A percentile compares a stretch with the other conserved stretches of the same genome.
Evolutionary conservation across 2,329 filamentous ascomycete species (phyloP).

Genomic region (Penicillium concentricum): DNA sequence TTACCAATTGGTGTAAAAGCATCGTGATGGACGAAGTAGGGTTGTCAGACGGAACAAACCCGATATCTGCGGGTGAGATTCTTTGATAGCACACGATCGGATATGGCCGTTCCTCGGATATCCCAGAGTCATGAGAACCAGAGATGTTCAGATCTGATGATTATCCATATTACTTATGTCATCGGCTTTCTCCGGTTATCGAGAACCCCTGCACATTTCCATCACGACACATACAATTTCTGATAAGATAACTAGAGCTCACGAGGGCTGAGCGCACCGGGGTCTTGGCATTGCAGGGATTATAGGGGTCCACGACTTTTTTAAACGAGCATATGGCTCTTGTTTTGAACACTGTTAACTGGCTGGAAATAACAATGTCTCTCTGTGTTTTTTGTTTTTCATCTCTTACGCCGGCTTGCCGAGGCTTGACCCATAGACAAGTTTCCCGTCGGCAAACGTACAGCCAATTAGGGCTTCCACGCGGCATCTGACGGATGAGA

Average conservation of each 20-base stretch:
- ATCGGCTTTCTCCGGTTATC: constrained; percentile 15
- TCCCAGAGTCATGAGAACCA: not conserved
- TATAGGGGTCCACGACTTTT: not conserved
- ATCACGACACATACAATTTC: not conserved
- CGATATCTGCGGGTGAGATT: not conserved
- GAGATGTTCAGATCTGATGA: not conserved
- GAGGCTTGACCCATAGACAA: constrained; percentile 10
- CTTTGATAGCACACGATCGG: constrained; percentile 2
- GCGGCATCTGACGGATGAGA: not conserved
- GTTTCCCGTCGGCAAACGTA: constrained; percentile 9
- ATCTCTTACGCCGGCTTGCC: constrained; percentile 3
- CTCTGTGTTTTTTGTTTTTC: not conserved
- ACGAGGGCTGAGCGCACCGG: constrained; percentile 5
- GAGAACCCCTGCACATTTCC: not conserved
- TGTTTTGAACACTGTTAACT: not conserved
- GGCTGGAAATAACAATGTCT: not conserved
- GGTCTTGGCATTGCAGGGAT: constrained; percentile 14
- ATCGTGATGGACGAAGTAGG: not conserved
- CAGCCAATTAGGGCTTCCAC: constrained; percentile 10
- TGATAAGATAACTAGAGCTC: constrained; percentile 12
- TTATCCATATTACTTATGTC: not conserved
- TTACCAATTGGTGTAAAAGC: not conserved
- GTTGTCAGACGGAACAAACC: not conserved
- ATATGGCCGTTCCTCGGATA: constrained; percentile 1
- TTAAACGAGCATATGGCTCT: not conserved